Evolutionary conservation across 208 protist species (phyloP), one percentile per base, ranked within the genome.

Genomic region (Crithidia sp.): DNA sequence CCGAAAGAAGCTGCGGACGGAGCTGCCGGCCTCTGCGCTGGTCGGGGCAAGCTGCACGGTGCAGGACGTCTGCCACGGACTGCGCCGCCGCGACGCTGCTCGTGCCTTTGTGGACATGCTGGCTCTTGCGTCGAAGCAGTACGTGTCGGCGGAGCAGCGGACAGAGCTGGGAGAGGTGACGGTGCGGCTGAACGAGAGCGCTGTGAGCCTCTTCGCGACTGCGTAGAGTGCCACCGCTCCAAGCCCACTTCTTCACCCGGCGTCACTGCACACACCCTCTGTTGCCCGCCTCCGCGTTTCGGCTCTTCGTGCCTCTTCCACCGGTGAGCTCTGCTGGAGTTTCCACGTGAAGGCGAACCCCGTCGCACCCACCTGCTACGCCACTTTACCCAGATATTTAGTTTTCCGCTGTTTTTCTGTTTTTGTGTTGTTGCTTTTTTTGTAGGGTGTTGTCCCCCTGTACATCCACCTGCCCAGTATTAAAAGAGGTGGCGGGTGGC

Each of bases 41-140:
- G 83, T 84, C 9, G 81, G 77, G 14, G 47, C 59, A 16, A 65
- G 60, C 12, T 93, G 88, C 72, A 43, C 68, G 45, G 63, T 96
- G 53, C 71, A 79, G 9, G 81, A 83, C 4, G 66, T 95, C 8
- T 85, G 82, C 69, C 45, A 68, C 16, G 82, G 72, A 19, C 70
- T 94, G 58, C 81, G 74, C 49, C 83, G 88, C 7, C 86, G 87
- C 10, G 89, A 94, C 37, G 90, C 86, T 13, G 92, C 92, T 3
- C 84, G 90, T 2, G 64, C 84, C 7, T 97, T 97, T 76, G 92
- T 94, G 41, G 90, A 93, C 69, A 63, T 97, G 12, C 76, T 97
- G 1, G 76, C 84, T 10, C 70, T 97, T 0, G 92, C 90, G 7
- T 95, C 92, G 13, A 84, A 91, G 58, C 77, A 93, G 81, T 59